phyloP scores from a whole-genome alignment of 2,329 filamentous ascomycete species.

The Diaporthe ilicicola region DNA sequence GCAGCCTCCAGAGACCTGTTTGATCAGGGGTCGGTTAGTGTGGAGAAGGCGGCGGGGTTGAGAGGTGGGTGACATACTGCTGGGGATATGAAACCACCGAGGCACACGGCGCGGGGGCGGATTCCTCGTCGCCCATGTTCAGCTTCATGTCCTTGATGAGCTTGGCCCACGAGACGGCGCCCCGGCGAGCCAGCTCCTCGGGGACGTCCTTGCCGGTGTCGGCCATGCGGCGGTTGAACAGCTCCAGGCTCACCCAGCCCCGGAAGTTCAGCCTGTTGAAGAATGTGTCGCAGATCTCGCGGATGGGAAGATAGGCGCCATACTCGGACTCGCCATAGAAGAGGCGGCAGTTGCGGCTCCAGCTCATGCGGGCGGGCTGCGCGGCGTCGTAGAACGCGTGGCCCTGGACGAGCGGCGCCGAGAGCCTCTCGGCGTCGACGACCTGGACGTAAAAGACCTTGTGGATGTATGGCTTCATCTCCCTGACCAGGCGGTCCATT shows the following conservation, averaged over 20 bases:
- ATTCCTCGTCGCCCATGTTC: conserved; percentile 30
- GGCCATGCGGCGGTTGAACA: conserved; percentile 69
- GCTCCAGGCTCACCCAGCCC: conserved; percentile 76
- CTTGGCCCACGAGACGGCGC: conserved; percentile 60
- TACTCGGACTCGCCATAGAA: conserved; percentile 71
- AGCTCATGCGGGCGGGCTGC: conserved; percentile 76
- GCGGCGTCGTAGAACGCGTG: conserved; percentile 67
- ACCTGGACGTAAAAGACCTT: conserved; percentile 82
- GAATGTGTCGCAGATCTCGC: conserved; percentile 67
- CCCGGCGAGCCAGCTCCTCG: conserved; percentile 55
- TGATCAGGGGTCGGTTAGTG: neutral
- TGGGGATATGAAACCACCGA: neutral
- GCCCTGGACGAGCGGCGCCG: conserved; percentile 61
- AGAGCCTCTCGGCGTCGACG: conserved; percentile 74
- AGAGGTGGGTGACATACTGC: conserved; percentile 1
- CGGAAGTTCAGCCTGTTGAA: conserved; percentile 71
- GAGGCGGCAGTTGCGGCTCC: conserved; percentile 77
- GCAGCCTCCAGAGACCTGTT: conserved; percentile 31
- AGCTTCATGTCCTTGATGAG: conserved; percentile 49
- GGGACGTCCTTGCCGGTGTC: conserved; percentile 60
- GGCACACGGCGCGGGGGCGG: conserved; percentile 1
- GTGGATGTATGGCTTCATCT: conserved; percentile 58
- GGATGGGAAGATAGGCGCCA: conserved; percentile 74
- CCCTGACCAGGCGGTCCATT: conserved; percentile 60
- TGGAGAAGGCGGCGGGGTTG: neutral